phyloP scores from a whole-genome alignment of 805 yeast genomes.

The Candida krabiensis region DNA sequence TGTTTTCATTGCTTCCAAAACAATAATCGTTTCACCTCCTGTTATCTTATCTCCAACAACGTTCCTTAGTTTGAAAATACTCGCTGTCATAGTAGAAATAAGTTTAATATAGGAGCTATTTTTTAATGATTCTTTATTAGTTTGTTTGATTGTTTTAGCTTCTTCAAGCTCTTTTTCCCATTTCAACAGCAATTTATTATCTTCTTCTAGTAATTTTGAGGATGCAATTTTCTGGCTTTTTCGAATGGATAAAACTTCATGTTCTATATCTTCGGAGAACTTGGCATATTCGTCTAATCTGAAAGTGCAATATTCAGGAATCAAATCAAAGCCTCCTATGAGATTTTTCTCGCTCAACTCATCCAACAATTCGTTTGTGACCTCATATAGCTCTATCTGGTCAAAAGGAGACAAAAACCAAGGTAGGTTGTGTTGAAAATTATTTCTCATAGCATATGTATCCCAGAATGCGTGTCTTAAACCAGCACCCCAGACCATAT shows the following conservation, averaged over 20 bases:
- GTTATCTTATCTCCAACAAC: not conserved
- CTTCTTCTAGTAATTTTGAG: not conserved
- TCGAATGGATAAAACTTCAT: not conserved
- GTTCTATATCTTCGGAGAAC: not conserved
- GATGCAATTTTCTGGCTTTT: not conserved
- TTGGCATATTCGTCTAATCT: slow-evolving; percentile 2
- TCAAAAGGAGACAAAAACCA: slow-evolving; percentile 93
- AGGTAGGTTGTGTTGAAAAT: slow-evolving; percentile 51
- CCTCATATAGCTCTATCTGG: slow-evolving; percentile 91
- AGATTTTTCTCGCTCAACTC: slow-evolving; percentile 64
- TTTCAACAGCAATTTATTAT: not conserved
- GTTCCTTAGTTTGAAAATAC: not conserved
- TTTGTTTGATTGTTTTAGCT: not conserved
- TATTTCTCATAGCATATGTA: slow-evolving; percentile 69
- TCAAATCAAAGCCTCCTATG: slow-evolving; percentile 72
- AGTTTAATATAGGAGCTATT: not conserved
- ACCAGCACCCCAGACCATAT: slow-evolving; percentile 75
- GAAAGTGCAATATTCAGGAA: not conserved
- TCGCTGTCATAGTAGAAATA: not conserved
- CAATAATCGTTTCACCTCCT: not conserved
- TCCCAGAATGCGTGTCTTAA: slow-evolving; percentile 98
- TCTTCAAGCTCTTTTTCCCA: not conserved
- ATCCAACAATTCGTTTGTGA: slow-evolving; percentile 78
- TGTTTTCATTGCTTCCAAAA: not conserved
- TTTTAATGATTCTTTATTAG: not conserved